Conservation (phyloP, 2,329 filamentous ascomycete species). For the Penicillium expansum region DNA sequence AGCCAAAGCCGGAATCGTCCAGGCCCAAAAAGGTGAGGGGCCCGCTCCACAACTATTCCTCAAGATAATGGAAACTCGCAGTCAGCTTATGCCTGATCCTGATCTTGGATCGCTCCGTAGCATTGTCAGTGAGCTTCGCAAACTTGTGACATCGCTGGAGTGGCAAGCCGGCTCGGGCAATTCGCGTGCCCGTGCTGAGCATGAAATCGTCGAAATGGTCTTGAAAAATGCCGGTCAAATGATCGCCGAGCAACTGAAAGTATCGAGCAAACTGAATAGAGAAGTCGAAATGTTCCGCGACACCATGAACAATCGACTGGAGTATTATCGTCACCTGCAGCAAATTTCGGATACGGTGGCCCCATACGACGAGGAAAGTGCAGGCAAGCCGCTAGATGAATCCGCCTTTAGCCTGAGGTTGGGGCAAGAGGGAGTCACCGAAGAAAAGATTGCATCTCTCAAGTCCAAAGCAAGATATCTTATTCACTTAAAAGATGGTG, state of each 20-base stretch:
- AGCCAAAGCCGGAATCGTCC: constrained; percentile 57
- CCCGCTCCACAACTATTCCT: constrained; percentile 67
- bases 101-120: constrained; percentile 66
- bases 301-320: constrained; percentile 79
- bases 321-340: constrained; percentile 89
- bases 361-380: constrained; percentile 63
- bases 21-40: constrained; percentile 63
- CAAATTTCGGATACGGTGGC: constrained; percentile 83
- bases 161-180: constrained; percentile 56
- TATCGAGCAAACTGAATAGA: constrained; percentile 50
- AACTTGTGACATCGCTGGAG: constrained; percentile 59
- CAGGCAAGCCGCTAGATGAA: constrained; percentile 56
- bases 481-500: constrained; percentile 59
- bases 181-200: constrained; percentile 60
- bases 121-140: constrained; percentile 67
- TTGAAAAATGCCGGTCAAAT: constrained; percentile 59
- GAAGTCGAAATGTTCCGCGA: constrained; percentile 74
- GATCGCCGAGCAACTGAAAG: constrained; percentile 53
- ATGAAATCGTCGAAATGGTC: constrained; percentile 62
- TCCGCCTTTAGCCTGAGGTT: constrained; percentile 44
- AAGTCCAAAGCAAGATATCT: constrained; percentile 76
- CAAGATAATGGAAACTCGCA: constrained; percentile 47
- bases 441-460: constrained; percentile 58
- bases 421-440: constrained; percentile 52
- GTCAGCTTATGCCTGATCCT: constrained; percentile 45